Evolutionary conservation across 2,329 filamentous ascomycete species (phyloP).

Genomic region (Diaporthe velutina): DNA sequence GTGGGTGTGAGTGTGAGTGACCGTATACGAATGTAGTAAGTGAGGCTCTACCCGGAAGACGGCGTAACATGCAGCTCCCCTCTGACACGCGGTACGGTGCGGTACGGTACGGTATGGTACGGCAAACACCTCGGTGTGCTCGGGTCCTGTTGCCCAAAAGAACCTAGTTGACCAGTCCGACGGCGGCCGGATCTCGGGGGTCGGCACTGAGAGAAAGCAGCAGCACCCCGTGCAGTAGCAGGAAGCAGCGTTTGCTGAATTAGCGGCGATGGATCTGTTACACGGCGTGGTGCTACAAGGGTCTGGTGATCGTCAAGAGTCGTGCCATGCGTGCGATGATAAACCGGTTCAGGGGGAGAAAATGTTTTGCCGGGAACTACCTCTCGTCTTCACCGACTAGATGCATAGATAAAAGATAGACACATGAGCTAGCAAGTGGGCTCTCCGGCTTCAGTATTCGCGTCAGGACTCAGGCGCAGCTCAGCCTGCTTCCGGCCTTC

Average conservation of each 20-base stretch:
- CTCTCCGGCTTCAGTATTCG: background rate
- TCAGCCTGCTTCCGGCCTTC: background rate
- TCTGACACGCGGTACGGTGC: constrained; percentile 7
- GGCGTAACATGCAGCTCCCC: constrained; percentile 1
- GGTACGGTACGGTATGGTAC: background rate
- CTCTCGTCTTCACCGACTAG: constrained; percentile 15
- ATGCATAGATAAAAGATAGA: background rate
- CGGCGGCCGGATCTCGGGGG: constrained; percentile 27
- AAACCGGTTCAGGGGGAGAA: background rate
- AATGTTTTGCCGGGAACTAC: background rate
- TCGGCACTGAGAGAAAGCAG: background rate
- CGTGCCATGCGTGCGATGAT: background rate
- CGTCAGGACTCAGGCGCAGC: background rate
- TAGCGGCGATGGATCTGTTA: constrained; percentile 26
- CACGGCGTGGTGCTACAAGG: constrained; percentile 19
- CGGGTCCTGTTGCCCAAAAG: constrained; percentile 21
- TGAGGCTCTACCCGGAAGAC: constrained; percentile 14
- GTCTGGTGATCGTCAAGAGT: constrained; percentile 5
- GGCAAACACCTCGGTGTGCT: background rate
- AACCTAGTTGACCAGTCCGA: background rate
- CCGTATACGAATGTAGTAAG: background rate
- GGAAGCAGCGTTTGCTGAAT: background rate
- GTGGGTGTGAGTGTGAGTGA: background rate
- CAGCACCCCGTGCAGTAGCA: background rate
- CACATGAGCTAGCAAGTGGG: background rate